Conservation (phyloP, 495 filamentous ascomycete genomes). For the Endocarpon pusillum region DNA sequence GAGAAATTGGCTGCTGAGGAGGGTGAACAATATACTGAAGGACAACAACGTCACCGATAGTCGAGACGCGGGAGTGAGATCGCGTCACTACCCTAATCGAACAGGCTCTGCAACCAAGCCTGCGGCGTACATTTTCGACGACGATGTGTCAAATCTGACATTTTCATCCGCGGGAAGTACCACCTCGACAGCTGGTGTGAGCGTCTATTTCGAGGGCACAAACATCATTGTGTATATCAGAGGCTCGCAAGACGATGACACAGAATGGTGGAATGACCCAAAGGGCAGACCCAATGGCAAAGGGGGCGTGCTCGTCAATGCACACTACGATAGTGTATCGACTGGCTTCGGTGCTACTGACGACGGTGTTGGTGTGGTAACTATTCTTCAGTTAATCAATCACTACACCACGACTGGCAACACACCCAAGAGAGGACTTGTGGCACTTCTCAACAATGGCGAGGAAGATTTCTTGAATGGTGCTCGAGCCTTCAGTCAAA, state of each 20-base stretch:
- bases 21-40: conserved; percentile 51
- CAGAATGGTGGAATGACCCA: conserved; percentile 43
- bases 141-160: conserved; percentile 66
- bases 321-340: conserved; percentile 90
- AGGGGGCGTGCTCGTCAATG: conserved; percentile 78
- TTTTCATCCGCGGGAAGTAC: conserved; percentile 17
- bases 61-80: conserved; percentile 4
- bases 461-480: conserved; percentile 92
- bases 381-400: conserved; percentile 69
- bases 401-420: conserved; percentile 70
- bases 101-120: conserved; percentile 9
- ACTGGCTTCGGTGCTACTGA: conserved; percentile 87
- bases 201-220: conserved; percentile 75
- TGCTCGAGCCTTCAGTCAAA: conserved; percentile 67
- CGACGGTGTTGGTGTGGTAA: conserved; percentile 78
- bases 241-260: conserved; percentile 52
- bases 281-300: conserved; percentile 33
- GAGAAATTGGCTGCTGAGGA: conserved; percentile 53
- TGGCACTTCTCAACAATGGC: conserved; percentile 83
- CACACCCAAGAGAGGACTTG: conserved; percentile 60
- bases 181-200: conserved; percentile 22
- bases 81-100: conserved; percentile 10
- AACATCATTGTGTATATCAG: conserved; percentile 88
- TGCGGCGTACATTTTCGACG: conserved; percentile 54
- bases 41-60: conserved; percentile 27